Base-by-base conservation (phyloP, 345 rosid species). In the Viola odorata region DNA sequence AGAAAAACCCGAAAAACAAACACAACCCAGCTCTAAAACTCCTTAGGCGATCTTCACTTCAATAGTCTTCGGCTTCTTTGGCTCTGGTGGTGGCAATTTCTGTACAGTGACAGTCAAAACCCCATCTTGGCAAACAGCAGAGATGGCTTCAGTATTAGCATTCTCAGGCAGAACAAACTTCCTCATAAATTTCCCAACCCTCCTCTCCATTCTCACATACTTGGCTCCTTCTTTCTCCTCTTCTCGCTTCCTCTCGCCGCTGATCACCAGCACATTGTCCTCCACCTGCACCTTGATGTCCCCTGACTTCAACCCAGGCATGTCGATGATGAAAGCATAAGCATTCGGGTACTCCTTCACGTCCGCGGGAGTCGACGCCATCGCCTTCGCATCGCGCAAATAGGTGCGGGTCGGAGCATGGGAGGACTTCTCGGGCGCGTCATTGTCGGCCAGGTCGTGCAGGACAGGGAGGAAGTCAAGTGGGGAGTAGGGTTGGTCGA, bases 281-380 rank as follows among this genome's bases (percentile, higher is more conserved):
- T 91, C 96, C 10, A 88, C 79, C 69, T 86, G 87, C 7, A 91
- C 95, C 59, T 82, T 88, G 50, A 88, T 81, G 57, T 86, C 88
- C 3, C 73, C 82, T 3, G 78, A 78, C 15, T 80, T 86, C 62
- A 89, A 58, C 12, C 98, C 98, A 0, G 96, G 96, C 96, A 91
- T 86, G 74, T 91, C 94, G 41, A 91, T 63, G 3, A 86, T 62
- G 77, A 91, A 91, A 0, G 56, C 80, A 47, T 79, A 91, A 0
- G 85, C 70, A 14, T 65, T 76, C 0, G 81, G 79, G 10, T 62
- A 71, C 71, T 91, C 95, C 23, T 74, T 79, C 8, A 88, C 91
- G 39, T 88, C 98, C 0, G 92, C 95, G 0, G 91, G 91, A 3
- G 98, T 91, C 1, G 83, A 74, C 0, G 98, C 95, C 98, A 88